These are phyloP conservation scores for Castanea crenata DNA, from an alignment of 306 rosid species.

Conservation along the genomic window DNA sequence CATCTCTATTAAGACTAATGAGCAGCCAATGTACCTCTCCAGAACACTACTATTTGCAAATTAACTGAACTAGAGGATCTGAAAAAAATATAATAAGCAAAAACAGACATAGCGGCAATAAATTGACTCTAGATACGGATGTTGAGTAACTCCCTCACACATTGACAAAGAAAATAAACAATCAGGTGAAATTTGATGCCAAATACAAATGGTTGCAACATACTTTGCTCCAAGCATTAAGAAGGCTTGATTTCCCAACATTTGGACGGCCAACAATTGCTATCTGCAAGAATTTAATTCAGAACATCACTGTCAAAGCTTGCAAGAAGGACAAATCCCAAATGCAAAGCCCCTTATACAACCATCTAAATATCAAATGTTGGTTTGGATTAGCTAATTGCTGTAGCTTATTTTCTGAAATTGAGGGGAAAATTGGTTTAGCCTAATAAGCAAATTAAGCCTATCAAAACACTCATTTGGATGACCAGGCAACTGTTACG, in stretches of 20 bases:
- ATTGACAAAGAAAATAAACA: conserved; percentile 5
- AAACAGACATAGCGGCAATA: not conserved
- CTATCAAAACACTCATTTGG: too few species aligned
- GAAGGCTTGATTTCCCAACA: conserved; percentile 97
- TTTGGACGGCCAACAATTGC: conserved; percentile 98
- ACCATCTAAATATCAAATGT: not conserved
- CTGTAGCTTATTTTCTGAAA: too few species aligned
- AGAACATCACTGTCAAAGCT: conserved; percentile 21
- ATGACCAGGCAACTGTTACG: not conserved
- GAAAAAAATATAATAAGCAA: not conserved
- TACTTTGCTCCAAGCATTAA: conserved; percentile 99
- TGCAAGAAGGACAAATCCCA: not conserved
- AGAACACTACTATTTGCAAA: not conserved
- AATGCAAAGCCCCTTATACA: not conserved
- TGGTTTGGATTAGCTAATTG: too few species aligned
- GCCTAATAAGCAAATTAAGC: too few species aligned
- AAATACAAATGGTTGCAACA: conserved; percentile 27
- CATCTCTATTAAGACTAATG: not conserved
- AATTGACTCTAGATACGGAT: conserved; percentile 7
- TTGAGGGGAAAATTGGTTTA: too few species aligned
- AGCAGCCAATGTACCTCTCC: not conserved
- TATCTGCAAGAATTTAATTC: conserved; percentile 53
- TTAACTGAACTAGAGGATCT: not conserved
- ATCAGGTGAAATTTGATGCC: conserved; percentile 6
- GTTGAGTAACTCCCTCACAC: conserved; percentile 8